Evolutionary conservation across 306 rosid species (phyloP), one percentile per base, ranked within the genome.

Genomic region (Pyrus bretschneideri): DNA sequence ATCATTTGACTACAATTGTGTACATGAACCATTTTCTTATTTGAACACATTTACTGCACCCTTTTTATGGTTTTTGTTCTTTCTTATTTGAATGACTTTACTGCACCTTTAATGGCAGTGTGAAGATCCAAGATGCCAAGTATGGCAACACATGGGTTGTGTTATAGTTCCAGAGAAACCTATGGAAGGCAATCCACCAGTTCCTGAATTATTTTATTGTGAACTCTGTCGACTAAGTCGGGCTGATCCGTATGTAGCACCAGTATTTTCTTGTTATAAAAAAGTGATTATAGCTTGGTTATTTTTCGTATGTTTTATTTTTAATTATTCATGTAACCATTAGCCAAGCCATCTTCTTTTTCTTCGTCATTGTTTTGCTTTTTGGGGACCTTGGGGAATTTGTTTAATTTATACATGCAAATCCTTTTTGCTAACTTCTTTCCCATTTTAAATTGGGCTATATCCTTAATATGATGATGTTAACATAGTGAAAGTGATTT

Each of bases 121-220:
- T 74, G 99, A 91, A 84, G 98, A 91, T 84, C 69, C 78, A 54
- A 82, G 85, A 77, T 96, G 99, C 83, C 89, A 88, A 17, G 93
- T 93, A 84, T 89, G 98, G 98, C 99, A 96, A 81, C 99, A 96
- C 76, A 89, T 91, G 31, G 63, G 93, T 49, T 96, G 99, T 65
- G 99, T 96, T 76, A 69, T 96, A 83, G 84, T 93, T 80, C 89
- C 98, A 1, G 99, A 96, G 81, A 96, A 93, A 80, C 96, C 94
- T 63, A 82, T 81, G 77, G 99, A 96, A 75, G 86, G 91, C 85
- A 80, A 67, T 79, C 88, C 84, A 2, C 86, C 86, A 52, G 85
- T 86, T 76, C 97, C 99, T 62, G 94, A 92, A 30, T 65, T 81
- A 63, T 96, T 96, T 79, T 93, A 88, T 75, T 96, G 99, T 82